Conservation (phyloP, 2,329 filamentous ascomycete species). For the Talaromyces sp. region DNA sequence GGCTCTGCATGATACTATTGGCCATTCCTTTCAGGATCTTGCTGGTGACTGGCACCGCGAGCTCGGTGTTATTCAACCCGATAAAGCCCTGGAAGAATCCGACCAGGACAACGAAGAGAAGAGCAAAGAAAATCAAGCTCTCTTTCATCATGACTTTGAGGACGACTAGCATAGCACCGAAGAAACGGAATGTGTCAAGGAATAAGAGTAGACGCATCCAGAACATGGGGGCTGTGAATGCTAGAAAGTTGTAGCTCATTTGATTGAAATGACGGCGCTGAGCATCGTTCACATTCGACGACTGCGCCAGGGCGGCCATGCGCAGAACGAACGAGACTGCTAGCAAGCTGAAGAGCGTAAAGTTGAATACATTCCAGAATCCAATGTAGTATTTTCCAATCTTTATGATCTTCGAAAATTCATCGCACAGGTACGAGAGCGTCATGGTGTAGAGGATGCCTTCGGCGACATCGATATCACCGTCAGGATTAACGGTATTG, state of each 20-base stretch:
- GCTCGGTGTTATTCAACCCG: slow-evolving; percentile 80
- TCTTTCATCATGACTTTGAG: slow-evolving; percentile 94
- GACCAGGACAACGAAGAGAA: slow-evolving; percentile 74
- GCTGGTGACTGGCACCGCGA: slow-evolving; percentile 55
- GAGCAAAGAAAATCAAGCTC: slow-evolving; percentile 92
- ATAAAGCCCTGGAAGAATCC: slow-evolving; percentile 91
- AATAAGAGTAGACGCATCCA: slow-evolving; percentile 92
- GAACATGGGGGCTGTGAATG: slow-evolving; percentile 93
- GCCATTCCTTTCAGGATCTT: slow-evolving; percentile 61
- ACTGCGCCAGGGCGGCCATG: slow-evolving; percentile 71
- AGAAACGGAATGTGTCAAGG: slow-evolving; percentile 90
- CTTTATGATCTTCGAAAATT: slow-evolving; percentile 87
- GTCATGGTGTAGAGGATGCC: slow-evolving; percentile 87
- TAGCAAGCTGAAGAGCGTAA: slow-evolving; percentile 74
- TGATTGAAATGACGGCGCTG: slow-evolving; percentile 66
- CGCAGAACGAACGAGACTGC: slow-evolving; percentile 75
- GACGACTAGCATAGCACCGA: slow-evolving; percentile 96
- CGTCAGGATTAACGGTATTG: slow-evolving; percentile 85
- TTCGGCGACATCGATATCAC: slow-evolving; percentile 81
- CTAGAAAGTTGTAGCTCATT: slow-evolving; percentile 89
- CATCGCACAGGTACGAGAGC: slow-evolving; percentile 84
- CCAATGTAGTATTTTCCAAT: slow-evolving; percentile 86
- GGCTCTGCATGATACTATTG: slow-evolving; percentile 87
- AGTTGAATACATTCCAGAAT: slow-evolving; percentile 98
- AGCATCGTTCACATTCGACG: slow-evolving; percentile 48